Base-by-base conservation (phyloP, 2,329 filamentous ascomycete genomes). In the Colletotrichum siamense region DNA sequence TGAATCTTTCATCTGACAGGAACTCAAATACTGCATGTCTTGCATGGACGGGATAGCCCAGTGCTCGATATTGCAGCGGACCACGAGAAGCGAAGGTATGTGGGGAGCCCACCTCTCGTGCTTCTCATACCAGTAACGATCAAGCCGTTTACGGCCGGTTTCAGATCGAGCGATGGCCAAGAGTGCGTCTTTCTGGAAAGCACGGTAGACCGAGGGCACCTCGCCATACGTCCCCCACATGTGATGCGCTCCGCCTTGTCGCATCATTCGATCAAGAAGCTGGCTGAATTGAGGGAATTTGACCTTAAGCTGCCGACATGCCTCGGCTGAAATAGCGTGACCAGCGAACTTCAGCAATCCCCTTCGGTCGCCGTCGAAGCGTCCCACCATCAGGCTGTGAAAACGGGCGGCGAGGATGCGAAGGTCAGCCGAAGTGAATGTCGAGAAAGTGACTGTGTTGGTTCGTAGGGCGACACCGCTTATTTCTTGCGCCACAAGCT, bases 361-460 rank as follows among this genome's bases (percentile, higher is more conserved):
- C n/a, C 28, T 12, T 16, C 22, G n/a, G 4, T 13, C 32, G n/a
- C 12, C n/a, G 22, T 44, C 62, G 13, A 26, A 15, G 15, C 34
- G 15, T n/a, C 12, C 2, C 4, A 13, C 3, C 28, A 61, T 10
- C 8, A 59, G 5, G 5, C 24, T 1, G 8, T 68, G n/a, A 39
- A 73, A 62, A 4, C 28, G 52, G 8, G 26, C 30, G 12, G 57
- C 64, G 5, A 16, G 22, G 22, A 34, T 5, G 34, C 52, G 52
- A 3, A 62, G 1, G 3, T 57, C 16, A 5, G n/a, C 26, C 1
- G 69, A 59, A 1, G 67, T 26, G 6, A 36, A 9, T 4, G 70
- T 73, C 9, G 69, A 69, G 34, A 76, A 69, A 28, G 26, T 65
- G 10, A 76, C 44, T 13, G 64, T 52, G 57, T 76, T 73, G 9